phyloP scores from a whole-genome alignment of 2,329 filamentous ascomycete genomes.

The Lachnellula arida region DNA sequence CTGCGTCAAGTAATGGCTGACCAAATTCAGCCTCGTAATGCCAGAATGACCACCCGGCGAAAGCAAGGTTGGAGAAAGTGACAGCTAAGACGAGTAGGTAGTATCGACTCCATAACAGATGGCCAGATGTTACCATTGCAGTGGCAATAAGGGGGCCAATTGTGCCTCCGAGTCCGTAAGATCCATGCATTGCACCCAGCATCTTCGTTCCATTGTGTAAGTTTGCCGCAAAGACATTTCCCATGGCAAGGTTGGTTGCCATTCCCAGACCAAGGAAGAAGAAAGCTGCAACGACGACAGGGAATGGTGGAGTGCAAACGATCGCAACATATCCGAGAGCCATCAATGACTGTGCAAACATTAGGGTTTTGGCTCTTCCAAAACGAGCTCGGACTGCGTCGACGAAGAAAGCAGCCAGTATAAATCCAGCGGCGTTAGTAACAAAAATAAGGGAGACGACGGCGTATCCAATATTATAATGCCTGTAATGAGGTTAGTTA shows the following conservation, averaged over 20 bases:
- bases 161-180: conserved; percentile 59
- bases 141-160: conserved; percentile 71
- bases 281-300: conserved; percentile 61
- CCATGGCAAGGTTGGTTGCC: conserved; percentile 51
- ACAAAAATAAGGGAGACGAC: conserved; percentile 80
- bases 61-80: conserved; percentile 49
- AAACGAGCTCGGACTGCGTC: conserved; percentile 57
- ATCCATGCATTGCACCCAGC: conserved; percentile 62
- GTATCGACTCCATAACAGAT: conserved; percentile 63
- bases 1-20: conserved; percentile 37
- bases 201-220: conserved; percentile 49
- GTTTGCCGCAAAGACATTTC: conserved; percentile 55
- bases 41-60: conserved; percentile 64
- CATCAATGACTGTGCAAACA: conserved; percentile 53
- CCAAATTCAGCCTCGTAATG: conserved; percentile 59
- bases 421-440: conserved; percentile 71
- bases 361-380: conserved; percentile 61
- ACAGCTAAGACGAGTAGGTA: conserved; percentile 64
- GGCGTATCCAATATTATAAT: conserved; percentile 72
- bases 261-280: conserved; percentile 60
- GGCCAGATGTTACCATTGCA: conserved; percentile 56
- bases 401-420: conserved; percentile 64
- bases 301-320: conserved; percentile 64
- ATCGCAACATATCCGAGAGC: conserved; percentile 60
- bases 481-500: conserved; percentile 32